These are phyloP conservation scores for Rhizopus delemar DNA, from an alignment of 371 early-diverging fungal species.

Conservation along the genomic window DNA sequence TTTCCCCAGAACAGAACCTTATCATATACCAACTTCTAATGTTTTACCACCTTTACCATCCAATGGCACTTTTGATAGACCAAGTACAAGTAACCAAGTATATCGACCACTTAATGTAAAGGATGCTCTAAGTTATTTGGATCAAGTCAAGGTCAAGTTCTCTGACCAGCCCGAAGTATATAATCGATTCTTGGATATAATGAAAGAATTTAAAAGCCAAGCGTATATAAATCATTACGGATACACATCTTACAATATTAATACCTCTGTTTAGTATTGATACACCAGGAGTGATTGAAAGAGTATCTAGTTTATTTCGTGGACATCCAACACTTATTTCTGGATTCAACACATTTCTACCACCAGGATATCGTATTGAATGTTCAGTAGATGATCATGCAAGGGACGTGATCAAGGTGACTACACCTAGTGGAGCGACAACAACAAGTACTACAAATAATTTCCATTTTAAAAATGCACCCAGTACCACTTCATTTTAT, in stretches of 20 bases:
- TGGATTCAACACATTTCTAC: slow-evolving; percentile 98
- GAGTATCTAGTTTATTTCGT: slow-evolving; percentile 90
- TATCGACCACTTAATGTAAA: slow-evolving; percentile 60
- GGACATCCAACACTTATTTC: slow-evolving; percentile 90
- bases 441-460: slow-evolving; percentile 43
- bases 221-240: slow-evolving; percentile 57
- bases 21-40: background rate
- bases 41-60: background rate
- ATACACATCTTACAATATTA: slow-evolving; percentile 9
- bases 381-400: slow-evolving; percentile 67
- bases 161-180: slow-evolving; percentile 91
- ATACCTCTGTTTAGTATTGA: slow-evolving; percentile 66
- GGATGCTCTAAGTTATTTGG: slow-evolving; percentile 96
- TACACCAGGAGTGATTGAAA: slow-evolving; percentile 95
- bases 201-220: slow-evolving; percentile 99
- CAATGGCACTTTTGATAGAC: background rate
- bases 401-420: slow-evolving; percentile 72
- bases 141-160: slow-evolving; percentile 95
- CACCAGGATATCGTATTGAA: slow-evolving; percentile 93
- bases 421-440: slow-evolving; percentile 78
- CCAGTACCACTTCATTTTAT: background rate
- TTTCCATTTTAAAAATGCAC: slow-evolving; percentile 9
- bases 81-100: background rate
- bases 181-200: slow-evolving; percentile 96
- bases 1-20: slow-evolving; percentile 10